Conservation (phyloP, 2,329 filamentous ascomycete genomes). For the Microdochium trichocladiopsis region DNA sequence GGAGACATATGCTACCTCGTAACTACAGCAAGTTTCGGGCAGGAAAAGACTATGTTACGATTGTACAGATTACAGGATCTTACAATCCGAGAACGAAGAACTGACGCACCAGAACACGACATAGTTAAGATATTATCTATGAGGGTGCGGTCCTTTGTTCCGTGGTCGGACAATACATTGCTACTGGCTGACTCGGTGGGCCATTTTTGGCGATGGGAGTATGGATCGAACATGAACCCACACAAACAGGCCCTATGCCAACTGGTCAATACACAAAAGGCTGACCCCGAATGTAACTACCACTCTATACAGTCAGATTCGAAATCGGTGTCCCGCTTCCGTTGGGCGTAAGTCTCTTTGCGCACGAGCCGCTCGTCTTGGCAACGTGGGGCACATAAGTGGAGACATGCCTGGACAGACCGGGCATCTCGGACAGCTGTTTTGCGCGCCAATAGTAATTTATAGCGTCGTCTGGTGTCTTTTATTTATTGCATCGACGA, state of each 20-base stretch:
- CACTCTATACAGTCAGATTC: too few relatives aligned
- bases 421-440: too few relatives aligned
- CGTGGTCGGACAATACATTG: background rate
- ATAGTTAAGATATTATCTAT: background rate
- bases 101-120: background rate
- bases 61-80: background rate
- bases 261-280: background rate
- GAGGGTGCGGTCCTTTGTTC: background rate
- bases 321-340: too few relatives aligned
- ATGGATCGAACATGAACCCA: background rate
- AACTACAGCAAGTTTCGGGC: background rate
- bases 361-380: too few relatives aligned
- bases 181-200: background rate
- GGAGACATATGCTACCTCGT: background rate
- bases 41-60: background rate
- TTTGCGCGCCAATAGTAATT: too few relatives aligned
- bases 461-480: too few relatives aligned
- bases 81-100: background rate
- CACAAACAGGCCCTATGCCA: background rate
- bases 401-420: too few relatives aligned
- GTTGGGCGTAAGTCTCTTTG: too few relatives aligned
- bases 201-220: background rate
- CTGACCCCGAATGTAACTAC: background rate
- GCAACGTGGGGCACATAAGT: too few relatives aligned
- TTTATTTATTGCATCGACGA: too few relatives aligned